Percentiles rank a stretch among this genome's conserved stretches.
Evolutionary conservation across 106 monocot species (phyloP).

Genomic region (Triglochin maritima): DNA sequence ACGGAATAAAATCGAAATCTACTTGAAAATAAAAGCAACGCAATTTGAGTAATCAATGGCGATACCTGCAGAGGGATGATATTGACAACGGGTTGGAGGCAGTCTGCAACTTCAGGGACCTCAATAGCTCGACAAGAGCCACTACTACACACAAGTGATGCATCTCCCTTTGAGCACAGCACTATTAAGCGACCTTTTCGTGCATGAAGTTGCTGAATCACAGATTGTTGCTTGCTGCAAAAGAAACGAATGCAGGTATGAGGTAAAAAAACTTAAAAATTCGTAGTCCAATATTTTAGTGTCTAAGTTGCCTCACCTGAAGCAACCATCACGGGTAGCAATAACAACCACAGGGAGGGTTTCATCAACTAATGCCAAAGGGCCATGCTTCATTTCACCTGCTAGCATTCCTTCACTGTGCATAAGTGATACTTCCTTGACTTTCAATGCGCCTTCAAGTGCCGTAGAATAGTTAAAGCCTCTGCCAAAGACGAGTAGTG

Average conservation of each 20-base stretch:
- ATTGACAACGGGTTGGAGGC: constrained; percentile 84
- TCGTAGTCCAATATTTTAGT: background rate
- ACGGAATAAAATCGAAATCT: background rate
- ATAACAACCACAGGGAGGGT: constrained; percentile 88
- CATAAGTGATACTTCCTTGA: constrained; percentile 93
- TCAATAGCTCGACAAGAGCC: constrained; percentile 70
- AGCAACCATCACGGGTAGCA: constrained; percentile 77
- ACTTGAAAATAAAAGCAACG: background rate
- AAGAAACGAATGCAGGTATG: background rate
- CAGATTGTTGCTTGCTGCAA: constrained; percentile 85
- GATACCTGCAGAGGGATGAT: constrained; percentile 92
- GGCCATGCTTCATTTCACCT: constrained; percentile 99
- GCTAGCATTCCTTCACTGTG: constrained; percentile 98
- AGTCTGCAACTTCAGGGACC: constrained; percentile 79
- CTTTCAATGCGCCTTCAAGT: constrained; percentile 89
- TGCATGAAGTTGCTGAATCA: constrained; percentile 93
- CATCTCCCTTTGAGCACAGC: constrained; percentile 79
- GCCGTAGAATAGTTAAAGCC: constrained; percentile 97
- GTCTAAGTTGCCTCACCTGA: constrained; percentile 45
- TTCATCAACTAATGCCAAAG: constrained; percentile 95
- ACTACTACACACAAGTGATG: constrained; percentile 46
- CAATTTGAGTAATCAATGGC: background rate
- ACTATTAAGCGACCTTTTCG: constrained; percentile 90
- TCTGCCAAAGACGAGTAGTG: constrained; percentile 90
- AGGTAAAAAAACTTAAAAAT: background rate